phyloP scores from a whole-genome alignment of 2,329 filamentous ascomycete genomes.

The Aspergillus unguis region DNA sequence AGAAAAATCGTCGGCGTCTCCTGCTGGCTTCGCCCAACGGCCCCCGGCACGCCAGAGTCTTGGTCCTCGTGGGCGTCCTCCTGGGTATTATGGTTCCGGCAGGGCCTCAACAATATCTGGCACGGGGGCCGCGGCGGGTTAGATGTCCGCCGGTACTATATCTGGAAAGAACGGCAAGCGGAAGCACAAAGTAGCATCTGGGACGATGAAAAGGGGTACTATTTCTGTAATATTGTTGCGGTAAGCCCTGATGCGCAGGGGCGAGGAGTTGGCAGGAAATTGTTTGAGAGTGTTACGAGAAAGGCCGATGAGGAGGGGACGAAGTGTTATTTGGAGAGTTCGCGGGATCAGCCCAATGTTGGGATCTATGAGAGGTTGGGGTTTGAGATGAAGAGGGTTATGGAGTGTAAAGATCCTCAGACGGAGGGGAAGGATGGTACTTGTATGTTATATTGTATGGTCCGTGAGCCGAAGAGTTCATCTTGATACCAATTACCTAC shows the following conservation, averaged over 20 bases:
- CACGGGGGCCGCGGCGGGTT: conserved; percentile 65
- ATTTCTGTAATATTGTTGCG: conserved; percentile 74
- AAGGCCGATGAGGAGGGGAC: conserved; percentile 62
- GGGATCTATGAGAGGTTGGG: conserved; percentile 69
- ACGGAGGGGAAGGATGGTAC: conserved; percentile 51
- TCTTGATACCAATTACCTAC: background rate
- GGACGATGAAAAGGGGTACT: conserved; percentile 67
- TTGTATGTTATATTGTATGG: conserved; percentile 21
- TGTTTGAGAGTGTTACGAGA: conserved; percentile 64
- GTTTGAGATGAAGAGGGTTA: conserved; percentile 62
- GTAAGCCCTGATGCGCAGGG: conserved; percentile 66
- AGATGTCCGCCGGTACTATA: conserved; percentile 65
- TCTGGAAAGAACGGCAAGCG: conserved; percentile 69
- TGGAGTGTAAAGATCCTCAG: conserved; percentile 61
- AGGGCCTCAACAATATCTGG: conserved; percentile 63
- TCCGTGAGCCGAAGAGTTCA: conserved; percentile 14
- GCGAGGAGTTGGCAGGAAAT: conserved; percentile 60
- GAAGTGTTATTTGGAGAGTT: conserved; percentile 69
- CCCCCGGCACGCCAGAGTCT: conserved; percentile 49
- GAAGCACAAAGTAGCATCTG: conserved; percentile 62
- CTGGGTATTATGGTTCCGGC: conserved; percentile 62
- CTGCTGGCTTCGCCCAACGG: conserved; percentile 64
- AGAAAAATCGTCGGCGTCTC: conserved; percentile 62
- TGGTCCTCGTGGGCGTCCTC: conserved; percentile 63
- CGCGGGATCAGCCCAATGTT: conserved; percentile 65